Percentiles rank a stretch among this genome's conserved stretches.
Evolutionary conservation across 1,139 yeast species (phyloP).

Genomic region (Scheffersomyces stambukii): DNA sequence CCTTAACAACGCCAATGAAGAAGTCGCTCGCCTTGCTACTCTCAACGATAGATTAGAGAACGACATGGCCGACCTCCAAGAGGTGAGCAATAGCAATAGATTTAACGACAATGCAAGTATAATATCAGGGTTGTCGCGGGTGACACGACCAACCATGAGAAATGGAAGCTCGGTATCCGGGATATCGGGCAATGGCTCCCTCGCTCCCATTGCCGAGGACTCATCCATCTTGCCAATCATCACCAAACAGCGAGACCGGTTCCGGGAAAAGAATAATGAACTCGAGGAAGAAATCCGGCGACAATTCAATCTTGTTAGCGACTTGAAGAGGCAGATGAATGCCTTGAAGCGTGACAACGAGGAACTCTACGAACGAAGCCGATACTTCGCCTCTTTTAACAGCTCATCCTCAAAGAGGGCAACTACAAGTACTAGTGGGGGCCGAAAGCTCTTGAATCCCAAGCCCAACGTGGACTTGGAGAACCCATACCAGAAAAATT

Average conservation of each 20-base stretch:
- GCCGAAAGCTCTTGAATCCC: slow-evolving; percentile 27
- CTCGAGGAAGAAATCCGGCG: slow-evolving; percentile 77
- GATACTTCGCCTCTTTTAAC: slow-evolving; percentile 60
- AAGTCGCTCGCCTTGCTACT: slow-evolving; percentile 30
- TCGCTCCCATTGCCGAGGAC: slow-evolving; percentile 19
- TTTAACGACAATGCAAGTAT: slow-evolving; percentile 66
- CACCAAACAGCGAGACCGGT: slow-evolving; percentile 92
- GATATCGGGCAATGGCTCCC: slow-evolving; percentile 20
- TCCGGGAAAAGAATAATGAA: slow-evolving; percentile 74
- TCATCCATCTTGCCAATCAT: slow-evolving; percentile 76
- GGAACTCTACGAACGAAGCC: slow-evolving; percentile 74
- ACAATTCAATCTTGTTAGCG: slow-evolving; percentile 49
- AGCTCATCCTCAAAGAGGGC: slow-evolving; percentile 9
- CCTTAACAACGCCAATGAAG: slow-evolving; percentile 28
- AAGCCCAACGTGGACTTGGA: slow-evolving; percentile 50
- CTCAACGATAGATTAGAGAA: slow-evolving; percentile 64
- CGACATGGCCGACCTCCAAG: slow-evolving; percentile 58
- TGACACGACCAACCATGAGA: slow-evolving; percentile 30
- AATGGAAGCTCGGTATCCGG: slow-evolving; percentile 41
- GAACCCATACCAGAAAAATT: slow-evolving; percentile 53
- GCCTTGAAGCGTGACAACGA: slow-evolving; percentile 69
- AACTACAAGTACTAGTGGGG: slow-evolving; percentile 14
- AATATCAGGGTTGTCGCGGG: slow-evolving; percentile 56
- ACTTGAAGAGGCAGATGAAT: slow-evolving; percentile 62
- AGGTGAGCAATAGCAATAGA: slow-evolving; percentile 20